Evolutionary conservation across 1,284 basidiomycete species (phyloP), one percentile per base, ranked within the genome.

Genomic region (Puccinia hordei): DNA sequence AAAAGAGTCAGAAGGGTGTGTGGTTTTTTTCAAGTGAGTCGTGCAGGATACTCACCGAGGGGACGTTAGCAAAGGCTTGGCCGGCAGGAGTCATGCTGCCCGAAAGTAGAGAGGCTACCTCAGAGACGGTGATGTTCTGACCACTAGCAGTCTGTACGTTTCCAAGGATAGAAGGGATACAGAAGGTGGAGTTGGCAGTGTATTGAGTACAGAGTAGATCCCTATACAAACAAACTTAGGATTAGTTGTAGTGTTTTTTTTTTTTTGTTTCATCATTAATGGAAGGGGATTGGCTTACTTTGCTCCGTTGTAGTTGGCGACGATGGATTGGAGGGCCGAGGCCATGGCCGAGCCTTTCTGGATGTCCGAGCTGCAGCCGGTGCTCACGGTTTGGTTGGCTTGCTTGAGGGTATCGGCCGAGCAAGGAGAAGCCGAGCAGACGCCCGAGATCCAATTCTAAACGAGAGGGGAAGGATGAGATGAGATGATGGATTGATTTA

Each of bases 1-100:
- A 66, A 30, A 15, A 1, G 22, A 22, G 57, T 27, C 9, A 27
- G 1, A 15, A 22, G 22, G 24, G 24, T 12, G 4, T n/a, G n/a
- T n/a, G n/a, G n/a, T n/a, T n/a, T n/a, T n/a, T n/a, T n/a, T n/a
- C n/a, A n/a, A n/a, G n/a, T n/a, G n/a, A n/a, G n/a, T n/a, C n/a
- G n/a, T n/a, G n/a, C n/a, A n/a, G n/a, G n/a, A n/a, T n/a, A n/a
- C 75, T 77, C 17, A 77, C 75, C 22, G 46, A 24, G 22, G 75
- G 65, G 17, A 77, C 27, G n/a, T 57, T 33, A 9, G 41, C 46
- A 35, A 57, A 24, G 17, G 59, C 51, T 27, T 9, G 15, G 13
- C 27, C n/a, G 15, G 55, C 33, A 51, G 27, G 24, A 10, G 41
- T 17, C 5, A 27, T 15, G 35, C 63, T 49, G 19, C 49, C 49